These are phyloP conservation scores for Plasmodium cynomolgi DNA, from an alignment of 169 alveolate genomes.

Conservation along the genomic window DNA sequence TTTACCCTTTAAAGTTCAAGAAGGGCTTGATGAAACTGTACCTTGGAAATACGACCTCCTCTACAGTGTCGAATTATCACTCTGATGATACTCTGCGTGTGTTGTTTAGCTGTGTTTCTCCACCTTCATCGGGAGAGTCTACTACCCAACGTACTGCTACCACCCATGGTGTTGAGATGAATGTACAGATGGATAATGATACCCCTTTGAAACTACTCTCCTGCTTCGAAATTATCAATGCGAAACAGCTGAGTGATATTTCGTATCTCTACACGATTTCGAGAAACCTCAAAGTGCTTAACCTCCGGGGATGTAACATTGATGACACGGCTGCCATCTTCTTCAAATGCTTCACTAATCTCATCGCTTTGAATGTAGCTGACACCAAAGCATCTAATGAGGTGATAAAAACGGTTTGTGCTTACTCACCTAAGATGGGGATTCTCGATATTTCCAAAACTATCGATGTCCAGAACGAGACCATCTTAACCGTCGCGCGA, in stretches of 20 bases:
- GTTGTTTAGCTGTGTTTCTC: not conserved
- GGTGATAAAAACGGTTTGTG: slow-evolving; percentile 3
- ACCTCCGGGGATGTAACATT: slow-evolving; percentile 42
- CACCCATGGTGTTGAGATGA: not conserved
- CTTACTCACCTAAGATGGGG: not conserved
- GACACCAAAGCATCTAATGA: slow-evolving; percentile 62
- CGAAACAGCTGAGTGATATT: slow-evolving; percentile 38
- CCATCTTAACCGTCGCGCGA: slow-evolving; percentile 26
- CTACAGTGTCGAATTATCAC: slow-evolving; percentile 37
- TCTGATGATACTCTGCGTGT: slow-evolving; percentile 29
- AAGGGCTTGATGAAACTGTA: slow-evolving; percentile 13
- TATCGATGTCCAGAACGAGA: slow-evolving; percentile 5
- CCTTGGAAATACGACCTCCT: slow-evolving; percentile 30
- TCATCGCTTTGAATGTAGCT: slow-evolving; percentile 43
- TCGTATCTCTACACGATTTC: slow-evolving; percentile 29
- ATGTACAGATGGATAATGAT: not conserved
- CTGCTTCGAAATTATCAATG: slow-evolving; percentile 43
- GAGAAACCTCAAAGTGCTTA: slow-evolving; percentile 28
- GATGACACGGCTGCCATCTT: slow-evolving; percentile 19
- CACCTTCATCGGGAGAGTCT: not conserved
- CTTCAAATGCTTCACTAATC: slow-evolving; percentile 29
- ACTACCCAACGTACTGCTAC: not conserved
- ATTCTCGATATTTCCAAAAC: slow-evolving; percentile 53
- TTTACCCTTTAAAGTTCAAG: slow-evolving; percentile 44
- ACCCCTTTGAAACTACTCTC: not conserved